Base-by-base conservation (phyloP, 2,329 filamentous ascomycete genomes). In the Fusarium sp. region DNA sequence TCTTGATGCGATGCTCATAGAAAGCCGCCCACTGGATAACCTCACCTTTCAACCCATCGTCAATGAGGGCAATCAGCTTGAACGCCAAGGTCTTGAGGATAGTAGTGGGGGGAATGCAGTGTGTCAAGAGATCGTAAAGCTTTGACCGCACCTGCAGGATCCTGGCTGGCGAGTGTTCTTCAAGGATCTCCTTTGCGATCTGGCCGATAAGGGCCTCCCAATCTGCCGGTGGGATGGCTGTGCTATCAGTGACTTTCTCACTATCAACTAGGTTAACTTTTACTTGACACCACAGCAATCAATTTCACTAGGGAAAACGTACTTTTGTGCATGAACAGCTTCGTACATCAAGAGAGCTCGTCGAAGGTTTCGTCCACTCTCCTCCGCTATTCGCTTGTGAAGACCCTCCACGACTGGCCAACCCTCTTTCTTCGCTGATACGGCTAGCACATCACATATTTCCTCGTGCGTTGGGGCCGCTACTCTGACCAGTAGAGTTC, bases 281-380 rank as follows among this genome's bases (percentile, higher is more conserved):
- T 52, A 48, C 41, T 33, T 36, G 49, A 42, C 33, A n/a, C 14
- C 39, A 55, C 48, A n/a, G 41, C 45, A 28, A 45, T 39, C 28
- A 62, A 35, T 31, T 28, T 36, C 22, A 14, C n/a, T 18, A n/a
- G 41, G 15, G 36, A 26, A 20, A 38, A 79, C 92, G 75, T 89
- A 98, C 95, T 98, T 98, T 81, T 98, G 96, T 39, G 96, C 96
- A 85, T 98, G 94, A 33, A 98, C 94, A 18, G 96, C 93, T 85
- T 99, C 96, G 79, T 96, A 97, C 95, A 99, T 99, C 76, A 99
- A 87, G 79, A 99, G 84, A 24, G 96, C 96, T 79, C 93, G 91
- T 73, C 96, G 90, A 79, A 99, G 82, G 83, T 99, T 99, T 73
- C 96, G 90, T 41, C 94, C 95, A 79, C 96, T 98, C 79, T 98